Conservation (phyloP, 352 stramenopile genomes). For the Phytopythium mirpurense region DNA sequence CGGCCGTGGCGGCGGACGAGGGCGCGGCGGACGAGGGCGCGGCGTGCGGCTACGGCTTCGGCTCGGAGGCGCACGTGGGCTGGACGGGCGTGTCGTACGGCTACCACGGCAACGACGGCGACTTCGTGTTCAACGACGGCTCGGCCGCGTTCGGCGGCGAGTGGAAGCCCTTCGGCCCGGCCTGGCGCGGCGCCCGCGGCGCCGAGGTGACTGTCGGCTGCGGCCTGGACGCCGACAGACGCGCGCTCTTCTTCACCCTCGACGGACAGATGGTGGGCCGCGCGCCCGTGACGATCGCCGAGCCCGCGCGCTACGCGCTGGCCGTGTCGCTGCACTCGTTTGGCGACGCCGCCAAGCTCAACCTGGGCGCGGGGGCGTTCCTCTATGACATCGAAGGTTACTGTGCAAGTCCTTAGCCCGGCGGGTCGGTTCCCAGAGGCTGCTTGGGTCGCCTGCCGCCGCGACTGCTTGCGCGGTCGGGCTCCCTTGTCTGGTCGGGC, state of each 20-base stretch:
- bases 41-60: slow-evolving; percentile 63
- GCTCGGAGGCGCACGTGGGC: slow-evolving; percentile 75
- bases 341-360: slow-evolving; percentile 62
- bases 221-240: slow-evolving; percentile 49
- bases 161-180: slow-evolving; percentile 63
- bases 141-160: slow-evolving; percentile 58
- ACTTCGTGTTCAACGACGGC: slow-evolving; percentile 83
- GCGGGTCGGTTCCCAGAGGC: slow-evolving; percentile 9
- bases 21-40: not conserved
- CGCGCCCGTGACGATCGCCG: slow-evolving; percentile 32
- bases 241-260: slow-evolving; percentile 75
- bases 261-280: slow-evolving; percentile 62
- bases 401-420: slow-evolving; percentile 80
- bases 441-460: not conserved
- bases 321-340: slow-evolving; percentile 79
- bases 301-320: slow-evolving; percentile 52
- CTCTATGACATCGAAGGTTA: slow-evolving; percentile 83
- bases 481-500: not conserved
- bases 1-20: slow-evolving; percentile 40
- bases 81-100: slow-evolving; percentile 79
- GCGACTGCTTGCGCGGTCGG: not conserved
- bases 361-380: slow-evolving; percentile 68
- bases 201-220: slow-evolving; percentile 58
- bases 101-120: slow-evolving; percentile 84
- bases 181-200: slow-evolving; percentile 51